These are phyloP conservation scores for Cinchona pubescens DNA, from an alignment of 257 asterid species.

Conservation along the genomic window DNA sequence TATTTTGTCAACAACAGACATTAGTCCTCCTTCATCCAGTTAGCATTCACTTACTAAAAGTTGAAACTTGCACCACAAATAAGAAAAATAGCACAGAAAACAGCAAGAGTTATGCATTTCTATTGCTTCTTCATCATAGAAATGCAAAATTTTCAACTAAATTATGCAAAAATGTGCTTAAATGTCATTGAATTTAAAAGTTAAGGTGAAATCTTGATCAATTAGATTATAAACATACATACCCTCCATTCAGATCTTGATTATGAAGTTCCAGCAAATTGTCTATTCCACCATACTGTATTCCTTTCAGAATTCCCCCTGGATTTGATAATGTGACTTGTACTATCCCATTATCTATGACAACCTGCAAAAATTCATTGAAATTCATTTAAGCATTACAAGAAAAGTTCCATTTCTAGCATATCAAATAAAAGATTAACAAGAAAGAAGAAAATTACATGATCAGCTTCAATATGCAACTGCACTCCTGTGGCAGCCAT, in stretches of 20 bases:
- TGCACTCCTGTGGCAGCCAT: conserved; percentile 18
- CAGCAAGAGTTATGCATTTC: neutral
- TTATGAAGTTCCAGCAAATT: conserved; percentile 68
- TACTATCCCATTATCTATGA: conserved; percentile 67
- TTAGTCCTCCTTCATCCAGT: conserved; percentile 4
- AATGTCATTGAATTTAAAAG: no score
- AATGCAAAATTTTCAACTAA: neutral
- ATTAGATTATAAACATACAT: no score
- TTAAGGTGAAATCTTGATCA: no score
- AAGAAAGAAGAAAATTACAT: conserved; percentile 9
- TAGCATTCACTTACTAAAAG: neutral
- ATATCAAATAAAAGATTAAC: neutral
- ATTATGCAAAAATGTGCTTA: neutral
- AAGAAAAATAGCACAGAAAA: neutral
- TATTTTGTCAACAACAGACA: neutral
- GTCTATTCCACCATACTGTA: conserved; percentile 56
- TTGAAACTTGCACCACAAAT: no score
- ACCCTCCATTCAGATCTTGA: conserved; percentile 69
- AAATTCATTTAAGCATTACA: neutral
- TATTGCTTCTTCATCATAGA: neutral
- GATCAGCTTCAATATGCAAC: conserved; percentile 25
- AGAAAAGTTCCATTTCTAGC: neutral
- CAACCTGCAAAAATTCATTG: conserved; percentile 40
- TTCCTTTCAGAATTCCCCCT: conserved; percentile 59
- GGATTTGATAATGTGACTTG: conserved; percentile 69